These are phyloP conservation scores for Alternaria consortialis DNA, from an alignment of 2,329 filamentous ascomycete genomes.

Conservation along the genomic window DNA sequence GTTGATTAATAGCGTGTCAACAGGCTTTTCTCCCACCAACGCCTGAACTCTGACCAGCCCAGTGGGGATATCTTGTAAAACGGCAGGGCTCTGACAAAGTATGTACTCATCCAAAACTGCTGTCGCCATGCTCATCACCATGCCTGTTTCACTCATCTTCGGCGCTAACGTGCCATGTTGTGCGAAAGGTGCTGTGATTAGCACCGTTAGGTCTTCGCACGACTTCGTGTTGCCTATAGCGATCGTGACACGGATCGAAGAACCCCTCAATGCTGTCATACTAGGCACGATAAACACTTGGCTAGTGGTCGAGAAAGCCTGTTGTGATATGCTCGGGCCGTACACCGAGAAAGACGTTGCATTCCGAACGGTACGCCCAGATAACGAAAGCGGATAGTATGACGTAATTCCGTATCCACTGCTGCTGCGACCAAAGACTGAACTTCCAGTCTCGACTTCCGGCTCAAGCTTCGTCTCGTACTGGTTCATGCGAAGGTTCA, in stretches of 20 bases:
- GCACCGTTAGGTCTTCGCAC: not conserved
- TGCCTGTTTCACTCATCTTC: not conserved
- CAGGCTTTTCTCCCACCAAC: not conserved
- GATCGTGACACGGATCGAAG: not conserved
- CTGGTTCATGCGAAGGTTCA: not conserved
- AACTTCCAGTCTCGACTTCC: too few relatives aligned
- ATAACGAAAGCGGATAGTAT: conserved; percentile 4
- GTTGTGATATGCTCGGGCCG: not conserved
- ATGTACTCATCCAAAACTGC: not conserved
- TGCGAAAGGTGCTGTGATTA: not conserved
- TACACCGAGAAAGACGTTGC: conserved; percentile 1
- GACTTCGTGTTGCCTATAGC: not conserved
- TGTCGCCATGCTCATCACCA: not conserved
- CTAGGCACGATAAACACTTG: conserved; percentile 1
- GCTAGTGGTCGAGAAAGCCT: not conserved
- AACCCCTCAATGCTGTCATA: not conserved
- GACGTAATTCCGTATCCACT: conserved; percentile 4
- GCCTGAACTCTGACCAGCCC: not conserved
- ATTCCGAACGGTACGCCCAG: not conserved
- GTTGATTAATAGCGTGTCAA: not conserved
- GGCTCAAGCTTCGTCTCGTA: too few relatives aligned
- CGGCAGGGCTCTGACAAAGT: not conserved
- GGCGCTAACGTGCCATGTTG: conserved; percentile 2
- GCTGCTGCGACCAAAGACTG: not conserved
- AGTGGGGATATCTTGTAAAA: not conserved